Evolutionary conservation across 2,329 filamentous ascomycete genomes (phyloP).

Genomic region (Grosmannia clavigera): DNA sequence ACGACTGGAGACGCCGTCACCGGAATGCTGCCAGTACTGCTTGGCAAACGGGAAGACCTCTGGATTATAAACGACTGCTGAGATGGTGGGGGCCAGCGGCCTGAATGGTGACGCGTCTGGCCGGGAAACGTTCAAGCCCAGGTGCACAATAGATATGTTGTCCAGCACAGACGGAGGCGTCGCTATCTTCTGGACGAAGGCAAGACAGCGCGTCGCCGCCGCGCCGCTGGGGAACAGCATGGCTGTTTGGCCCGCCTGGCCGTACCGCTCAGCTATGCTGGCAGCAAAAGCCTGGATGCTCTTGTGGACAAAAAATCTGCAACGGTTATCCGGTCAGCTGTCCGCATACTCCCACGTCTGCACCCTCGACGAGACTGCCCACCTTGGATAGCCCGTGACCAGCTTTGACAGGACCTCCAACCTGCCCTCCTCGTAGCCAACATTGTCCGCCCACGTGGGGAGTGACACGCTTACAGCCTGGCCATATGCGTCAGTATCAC

Average conservation of each 20-base stretch:
- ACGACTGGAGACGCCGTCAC: conserved; percentile 83
- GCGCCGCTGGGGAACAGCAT: conserved; percentile 70
- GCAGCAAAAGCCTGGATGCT: conserved; percentile 62
- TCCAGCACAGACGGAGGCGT: conserved; percentile 31
- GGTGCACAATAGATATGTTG: conserved; percentile 45
- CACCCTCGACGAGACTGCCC: conserved; percentile 4
- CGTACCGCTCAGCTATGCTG: conserved; percentile 54
- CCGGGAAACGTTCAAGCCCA: conserved; percentile 48
- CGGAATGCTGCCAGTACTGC: conserved; percentile 93
- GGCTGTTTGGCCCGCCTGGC: conserved; percentile 49
- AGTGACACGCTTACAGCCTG: conserved; percentile 93
- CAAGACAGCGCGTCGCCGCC: conserved; percentile 58
- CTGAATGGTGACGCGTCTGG: conserved; percentile 37
- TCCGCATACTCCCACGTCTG: background rate
- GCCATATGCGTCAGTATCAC: background rate
- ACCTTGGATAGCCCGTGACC: conserved; percentile 85
- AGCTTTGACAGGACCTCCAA: conserved; percentile 75
- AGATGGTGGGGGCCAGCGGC: conserved; percentile 47
- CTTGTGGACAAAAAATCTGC: conserved; percentile 82
- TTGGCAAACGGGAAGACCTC: conserved; percentile 65
- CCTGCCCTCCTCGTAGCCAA: conserved; percentile 89
- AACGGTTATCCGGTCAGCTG: background rate
- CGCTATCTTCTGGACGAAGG: conserved; percentile 55
- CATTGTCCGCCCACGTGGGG: conserved; percentile 81
- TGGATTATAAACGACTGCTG: conserved; percentile 58